phyloP scores from a whole-genome alignment of 2,329 filamentous ascomycete genomes.

The Trichoderma sp. region DNA sequence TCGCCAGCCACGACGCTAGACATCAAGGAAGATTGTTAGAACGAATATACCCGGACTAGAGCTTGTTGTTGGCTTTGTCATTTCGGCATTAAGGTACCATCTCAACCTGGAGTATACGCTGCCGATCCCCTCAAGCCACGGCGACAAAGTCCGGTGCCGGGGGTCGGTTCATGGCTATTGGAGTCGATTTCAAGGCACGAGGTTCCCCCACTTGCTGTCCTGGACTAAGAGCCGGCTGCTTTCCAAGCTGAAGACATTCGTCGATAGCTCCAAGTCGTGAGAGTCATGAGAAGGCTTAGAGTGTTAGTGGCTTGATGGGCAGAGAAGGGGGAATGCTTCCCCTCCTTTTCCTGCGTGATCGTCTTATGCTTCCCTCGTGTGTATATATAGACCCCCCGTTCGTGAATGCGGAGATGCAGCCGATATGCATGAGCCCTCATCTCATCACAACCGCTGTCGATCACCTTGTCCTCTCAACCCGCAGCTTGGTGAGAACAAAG shows the following conservation, averaged over 20 bases:
- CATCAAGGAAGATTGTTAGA: background rate
- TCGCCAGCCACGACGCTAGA: background rate
- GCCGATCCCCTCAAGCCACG: background rate
- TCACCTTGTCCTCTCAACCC: background rate
- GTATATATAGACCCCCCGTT: background rate
- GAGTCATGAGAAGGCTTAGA: background rate
- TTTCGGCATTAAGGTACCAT: background rate
- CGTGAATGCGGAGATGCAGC: background rate
- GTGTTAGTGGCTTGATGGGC: background rate
- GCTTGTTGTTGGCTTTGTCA: background rate
- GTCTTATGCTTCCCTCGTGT: background rate
- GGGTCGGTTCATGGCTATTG: background rate
- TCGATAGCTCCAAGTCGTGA: background rate
- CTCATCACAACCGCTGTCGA: background rate
- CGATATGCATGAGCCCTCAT: background rate
- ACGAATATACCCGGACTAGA: background rate
- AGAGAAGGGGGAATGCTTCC: background rate
- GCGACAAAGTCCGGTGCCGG: background rate
- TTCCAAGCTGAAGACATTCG: background rate
- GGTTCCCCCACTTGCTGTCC: background rate
- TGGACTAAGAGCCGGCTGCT: slow-evolving; percentile 3
- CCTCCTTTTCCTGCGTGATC: background rate
- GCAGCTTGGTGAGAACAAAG: background rate
- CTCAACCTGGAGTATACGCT: background rate
- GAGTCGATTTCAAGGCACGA: background rate